Conservation (phyloP, 495 filamentous ascomycete genomes). For the Xylaria intraflava region DNA sequence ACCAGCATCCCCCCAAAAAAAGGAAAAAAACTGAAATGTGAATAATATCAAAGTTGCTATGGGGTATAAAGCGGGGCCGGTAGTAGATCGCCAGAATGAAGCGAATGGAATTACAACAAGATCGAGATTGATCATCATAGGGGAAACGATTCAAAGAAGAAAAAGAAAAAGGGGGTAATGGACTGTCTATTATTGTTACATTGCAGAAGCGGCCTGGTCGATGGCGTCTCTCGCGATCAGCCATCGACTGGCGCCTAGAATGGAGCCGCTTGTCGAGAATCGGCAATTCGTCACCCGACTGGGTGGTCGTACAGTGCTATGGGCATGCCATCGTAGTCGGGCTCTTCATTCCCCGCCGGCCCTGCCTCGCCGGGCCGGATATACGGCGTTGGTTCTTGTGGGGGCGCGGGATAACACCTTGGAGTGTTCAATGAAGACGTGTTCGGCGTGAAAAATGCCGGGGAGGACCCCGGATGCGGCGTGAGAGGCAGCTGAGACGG, state of each 20-base stretch:
- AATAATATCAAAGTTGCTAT: background rate
- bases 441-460: conserved; percentile 5
- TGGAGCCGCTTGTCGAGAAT: background rate
- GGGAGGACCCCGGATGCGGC: background rate
- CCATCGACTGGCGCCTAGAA: background rate
- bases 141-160: background rate
- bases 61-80: conserved; percentile 6
- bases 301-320: conserved; percentile 3
- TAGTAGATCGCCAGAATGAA: background rate
- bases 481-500: conserved; percentile 4
- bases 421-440: background rate
- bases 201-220: background rate
- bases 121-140: too few species aligned
- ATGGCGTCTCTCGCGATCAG: background rate
- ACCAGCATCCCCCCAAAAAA: too few species aligned
- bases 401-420: conserved; percentile 1
- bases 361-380: background rate
- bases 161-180: background rate
- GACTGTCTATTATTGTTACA: conserved; percentile 1
- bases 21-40: background rate
- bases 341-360: background rate
- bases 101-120: background rate
- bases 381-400: conserved; percentile 2
- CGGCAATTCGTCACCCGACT: background rate
- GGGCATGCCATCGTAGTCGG: conserved; percentile 12